Conservation (phyloP, 306 rosid species). For the Macrotyloma uniflorum region DNA sequence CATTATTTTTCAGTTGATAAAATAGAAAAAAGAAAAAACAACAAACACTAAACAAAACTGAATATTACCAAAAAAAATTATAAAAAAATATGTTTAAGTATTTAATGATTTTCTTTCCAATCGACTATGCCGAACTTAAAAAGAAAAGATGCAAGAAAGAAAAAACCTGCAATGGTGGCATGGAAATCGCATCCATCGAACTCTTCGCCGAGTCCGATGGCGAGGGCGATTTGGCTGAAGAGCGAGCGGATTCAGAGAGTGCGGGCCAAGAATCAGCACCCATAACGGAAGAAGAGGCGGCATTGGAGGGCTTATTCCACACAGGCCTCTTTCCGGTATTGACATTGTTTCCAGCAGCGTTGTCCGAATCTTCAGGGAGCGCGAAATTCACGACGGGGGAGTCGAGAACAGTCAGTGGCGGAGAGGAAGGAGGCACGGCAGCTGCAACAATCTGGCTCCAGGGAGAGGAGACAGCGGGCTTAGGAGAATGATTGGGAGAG, state of each 20-base stretch:
- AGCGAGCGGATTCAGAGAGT: constrained; percentile 61
- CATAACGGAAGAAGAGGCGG: constrained; percentile 58
- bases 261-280: constrained; percentile 93
- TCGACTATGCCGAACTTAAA: neutral
- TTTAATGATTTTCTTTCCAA: neutral
- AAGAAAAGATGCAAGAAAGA: neutral
- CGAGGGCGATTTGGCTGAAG: constrained; percentile 48
- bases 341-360: constrained; percentile 41
- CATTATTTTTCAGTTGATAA: neutral
- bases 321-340: constrained; percentile 71
- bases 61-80: no score
- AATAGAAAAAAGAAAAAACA: neutral
- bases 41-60: neutral
- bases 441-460: constrained; percentile 72
- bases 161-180: constrained; percentile 59
- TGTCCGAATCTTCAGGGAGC: constrained; percentile 52
- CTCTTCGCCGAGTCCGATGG: constrained; percentile 50
- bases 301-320: constrained; percentile 88
- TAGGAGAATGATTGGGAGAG: constrained; percentile 51
- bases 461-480: constrained; percentile 51
- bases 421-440: constrained; percentile 23
- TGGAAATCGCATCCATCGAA: constrained; percentile 43
- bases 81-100: neutral
- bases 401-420: constrained; percentile 37
- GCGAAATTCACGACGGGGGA: constrained; percentile 5